Conservation (phyloP, 2,329 filamentous ascomycete genomes). For the Hirsutella thompsonii region DNA sequence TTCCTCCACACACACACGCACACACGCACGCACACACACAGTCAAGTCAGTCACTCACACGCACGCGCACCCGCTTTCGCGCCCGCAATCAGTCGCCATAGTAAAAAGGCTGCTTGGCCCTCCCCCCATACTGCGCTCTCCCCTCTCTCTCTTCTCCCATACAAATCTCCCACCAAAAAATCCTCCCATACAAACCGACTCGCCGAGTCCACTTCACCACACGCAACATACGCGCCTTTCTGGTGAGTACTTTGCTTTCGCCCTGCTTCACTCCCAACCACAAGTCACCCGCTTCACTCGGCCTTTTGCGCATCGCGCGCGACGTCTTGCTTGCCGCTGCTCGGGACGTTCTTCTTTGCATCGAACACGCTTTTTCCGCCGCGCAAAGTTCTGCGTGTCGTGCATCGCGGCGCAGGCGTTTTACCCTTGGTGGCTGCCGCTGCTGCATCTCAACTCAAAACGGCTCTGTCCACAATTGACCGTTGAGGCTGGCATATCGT, state of each 20-base stretch:
- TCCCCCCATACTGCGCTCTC: constrained; percentile 35
- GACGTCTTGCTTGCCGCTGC: not conserved
- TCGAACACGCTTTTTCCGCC: constrained; percentile 9
- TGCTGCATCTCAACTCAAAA: not conserved
- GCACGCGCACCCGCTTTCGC: constrained; percentile 13
- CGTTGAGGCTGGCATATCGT: constrained; percentile 2
- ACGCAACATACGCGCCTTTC: constrained; percentile 20
- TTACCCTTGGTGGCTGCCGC: not conserved
- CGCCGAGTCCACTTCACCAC: constrained; percentile 27
- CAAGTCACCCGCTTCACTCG: constrained; percentile 17
- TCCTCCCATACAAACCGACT: constrained; percentile 35
- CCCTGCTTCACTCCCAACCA: constrained; percentile 12
- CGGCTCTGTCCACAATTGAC: not conserved
- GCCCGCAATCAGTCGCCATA: constrained; percentile 49
- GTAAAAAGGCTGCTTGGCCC: constrained; percentile 49
- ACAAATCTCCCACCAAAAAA: constrained; percentile 43
- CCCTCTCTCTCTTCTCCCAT: constrained; percentile 42
- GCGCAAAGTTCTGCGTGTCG: constrained; percentile 5
- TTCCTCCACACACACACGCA: constrained; percentile 12
- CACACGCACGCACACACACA: constrained; percentile 15
- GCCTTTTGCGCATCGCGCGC: constrained; percentile 4
- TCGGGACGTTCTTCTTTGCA: not conserved
- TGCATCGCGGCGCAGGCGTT: constrained; percentile 5
- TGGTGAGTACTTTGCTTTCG: constrained; percentile 39
- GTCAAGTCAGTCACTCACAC: constrained; percentile 9